Conservation (phyloP, 2,329 filamentous ascomycete genomes). For the Meredithiella fracta region DNA sequence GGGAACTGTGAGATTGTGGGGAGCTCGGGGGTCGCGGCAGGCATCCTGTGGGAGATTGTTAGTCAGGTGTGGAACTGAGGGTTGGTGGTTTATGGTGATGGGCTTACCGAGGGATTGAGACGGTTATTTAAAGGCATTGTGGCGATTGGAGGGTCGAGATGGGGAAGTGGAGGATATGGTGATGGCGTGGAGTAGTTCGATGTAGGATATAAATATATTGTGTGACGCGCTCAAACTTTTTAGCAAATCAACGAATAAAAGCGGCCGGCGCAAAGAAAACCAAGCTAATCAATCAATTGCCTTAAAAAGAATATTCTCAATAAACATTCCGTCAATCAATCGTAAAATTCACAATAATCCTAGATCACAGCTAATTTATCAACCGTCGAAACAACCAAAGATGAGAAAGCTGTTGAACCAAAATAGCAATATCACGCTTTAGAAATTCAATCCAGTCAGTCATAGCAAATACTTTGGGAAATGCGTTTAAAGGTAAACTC, state of each 20-base stretch:
- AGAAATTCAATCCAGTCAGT: not conserved
- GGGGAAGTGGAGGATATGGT: too few relatives aligned
- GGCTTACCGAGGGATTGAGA: not conserved
- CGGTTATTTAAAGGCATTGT: not conserved
- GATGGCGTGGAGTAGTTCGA: too few relatives aligned
- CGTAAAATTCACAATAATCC: not conserved
- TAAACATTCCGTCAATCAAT: not conserved
- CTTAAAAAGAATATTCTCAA: not conserved
- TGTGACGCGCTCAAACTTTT: not conserved
- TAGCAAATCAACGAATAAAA: not conserved
- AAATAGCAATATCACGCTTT: not conserved
- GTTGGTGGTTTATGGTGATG: too few relatives aligned
- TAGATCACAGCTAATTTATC: not conserved
- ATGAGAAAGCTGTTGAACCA: not conserved
- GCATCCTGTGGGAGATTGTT: not conserved
- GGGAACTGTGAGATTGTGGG: not conserved
- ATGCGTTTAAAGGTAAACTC: not conserved
- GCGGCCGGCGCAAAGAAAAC: not conserved
- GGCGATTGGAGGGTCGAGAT: not conserved
- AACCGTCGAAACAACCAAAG: not conserved
- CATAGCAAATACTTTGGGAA: not conserved
- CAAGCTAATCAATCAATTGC: not conserved
- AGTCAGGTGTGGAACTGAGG: not conserved
- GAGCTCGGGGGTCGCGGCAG: constrained; percentile 9
- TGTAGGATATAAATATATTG: too few relatives aligned